These are phyloP conservation scores for Boehmeria nivea DNA, from an alignment of 306 rosid species.

Conservation along the genomic window DNA sequence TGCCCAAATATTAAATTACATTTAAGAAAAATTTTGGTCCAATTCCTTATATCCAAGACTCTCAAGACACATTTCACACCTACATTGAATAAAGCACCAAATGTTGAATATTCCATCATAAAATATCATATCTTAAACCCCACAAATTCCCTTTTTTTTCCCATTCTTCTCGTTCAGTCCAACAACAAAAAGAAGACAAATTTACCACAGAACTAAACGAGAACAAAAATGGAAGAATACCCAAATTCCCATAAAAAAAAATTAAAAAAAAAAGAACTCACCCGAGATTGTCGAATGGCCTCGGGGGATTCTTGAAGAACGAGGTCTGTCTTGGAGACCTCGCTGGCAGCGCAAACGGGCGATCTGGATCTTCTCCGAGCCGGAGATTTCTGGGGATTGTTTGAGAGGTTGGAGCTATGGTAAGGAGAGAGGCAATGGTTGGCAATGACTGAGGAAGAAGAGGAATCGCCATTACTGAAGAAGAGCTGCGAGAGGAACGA, in stretches of 20 bases:
- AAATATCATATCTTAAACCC: no score
- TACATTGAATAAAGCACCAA: no score
- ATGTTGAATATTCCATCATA: no score
- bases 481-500: constrained; percentile 33
- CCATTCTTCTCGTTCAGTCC: not conserved
- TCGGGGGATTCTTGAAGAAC: constrained; percentile 38
- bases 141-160: no score
- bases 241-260: not conserved
- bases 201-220: not conserved
- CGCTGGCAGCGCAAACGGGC: constrained; percentile 20
- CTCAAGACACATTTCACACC: no score
- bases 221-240: no score
- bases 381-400: constrained; percentile 24
- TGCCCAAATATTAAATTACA: no score
- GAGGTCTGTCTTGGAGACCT: constrained; percentile 38
- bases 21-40: no score
- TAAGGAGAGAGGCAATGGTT: constrained; percentile 14
- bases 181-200: not conserved
- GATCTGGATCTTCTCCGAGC: constrained; percentile 22
- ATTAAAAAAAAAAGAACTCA: constrained; percentile 26
- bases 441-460: not conserved
- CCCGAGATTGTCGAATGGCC: constrained; percentile 54
- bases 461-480: constrained; percentile 13
- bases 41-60: no score
- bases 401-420: constrained; percentile 20